These are phyloP conservation scores for Kitagawia praeruptora DNA, from an alignment of 129 eudicot species.

Conservation along the genomic window DNA sequence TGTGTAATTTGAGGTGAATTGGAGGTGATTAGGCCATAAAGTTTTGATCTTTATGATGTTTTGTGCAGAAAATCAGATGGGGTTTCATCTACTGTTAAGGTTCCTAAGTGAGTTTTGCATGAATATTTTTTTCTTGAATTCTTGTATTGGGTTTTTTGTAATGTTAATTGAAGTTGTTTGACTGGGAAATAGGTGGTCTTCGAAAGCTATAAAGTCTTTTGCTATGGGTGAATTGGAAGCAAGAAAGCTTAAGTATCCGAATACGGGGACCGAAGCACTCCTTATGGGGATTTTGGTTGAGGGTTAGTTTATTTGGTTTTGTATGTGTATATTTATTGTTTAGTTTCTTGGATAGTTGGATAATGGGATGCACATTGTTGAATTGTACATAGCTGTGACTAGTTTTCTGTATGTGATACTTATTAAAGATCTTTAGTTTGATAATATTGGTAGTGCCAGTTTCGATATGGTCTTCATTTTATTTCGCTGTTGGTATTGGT, in stretches of 20 bases:
- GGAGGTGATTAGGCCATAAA: background rate
- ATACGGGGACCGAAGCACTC: slow-evolving; percentile 69
- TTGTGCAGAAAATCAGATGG: slow-evolving; percentile 53
- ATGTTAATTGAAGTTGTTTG: slow-evolving; percentile 18
- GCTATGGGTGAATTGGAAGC: slow-evolving; percentile 80
- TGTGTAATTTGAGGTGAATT: slow-evolving; percentile 3
- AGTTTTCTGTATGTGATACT: too few relatives aligned
- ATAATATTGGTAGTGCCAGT: background rate
- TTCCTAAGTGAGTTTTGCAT: slow-evolving; percentile 54
- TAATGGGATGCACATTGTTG: slow-evolving; percentile 10
- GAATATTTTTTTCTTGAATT: slow-evolving; percentile 19
- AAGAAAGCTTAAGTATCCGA: slow-evolving; percentile 50
- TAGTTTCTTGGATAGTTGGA: slow-evolving; percentile 7
- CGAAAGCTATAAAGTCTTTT: slow-evolving; percentile 67
- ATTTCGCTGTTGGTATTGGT: background rate
- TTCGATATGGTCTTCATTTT: background rate
- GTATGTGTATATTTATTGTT: too few relatives aligned
- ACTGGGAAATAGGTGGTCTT: slow-evolving; percentile 57
- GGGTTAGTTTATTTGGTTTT: slow-evolving; percentile 32
- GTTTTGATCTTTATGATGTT: background rate
- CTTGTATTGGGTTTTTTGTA: background rate
- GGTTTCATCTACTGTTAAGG: slow-evolving; percentile 37
- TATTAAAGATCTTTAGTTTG: background rate
- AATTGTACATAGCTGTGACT: background rate
- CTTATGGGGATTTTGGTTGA: slow-evolving; percentile 67